Base-by-base conservation (phyloP, 345 rosid species). In the Moricandia moricandioides region DNA sequence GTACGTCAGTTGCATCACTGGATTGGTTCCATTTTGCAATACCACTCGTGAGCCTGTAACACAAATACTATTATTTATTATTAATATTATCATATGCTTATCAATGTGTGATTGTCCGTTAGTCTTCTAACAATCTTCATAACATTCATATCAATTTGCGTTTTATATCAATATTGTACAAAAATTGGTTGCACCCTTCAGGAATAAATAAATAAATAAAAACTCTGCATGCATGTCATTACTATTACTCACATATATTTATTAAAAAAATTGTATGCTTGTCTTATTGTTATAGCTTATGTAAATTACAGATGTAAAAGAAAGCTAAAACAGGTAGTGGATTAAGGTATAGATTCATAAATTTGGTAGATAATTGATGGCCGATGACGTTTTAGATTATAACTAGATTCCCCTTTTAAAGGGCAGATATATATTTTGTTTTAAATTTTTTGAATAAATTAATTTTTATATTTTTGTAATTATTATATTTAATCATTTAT, bases 11-110 rank as follows among this genome's bases (percentile, higher is more conserved):
- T 72, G 78, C 81, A 67, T 78, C 60, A 78, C 81, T 72, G 81
- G 77, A 66, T 78, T 72, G 67, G 70, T 78, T 67, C 70, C 72
- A 59, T 65, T 71, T 29, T 78, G 64, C 78, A 78, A 62, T 52
- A 31, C 78, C 65, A 72, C 81, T 78, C 81, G 81, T 72, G 78
- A 78, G 81, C 81, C 73, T 72, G 62, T 76, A 51, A 40, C 59
- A 39, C 40, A 60, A 9, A 47, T 55, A n/a, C n/a, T n/a, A 55
- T 16, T 34, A 60, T 60, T 17, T 35, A 16, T 61, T 30, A 62
- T n/a, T 69, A 35, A 39, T 39, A 43, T 37, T 70, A 24, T 47
- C 14, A 59, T 75, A 29, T 51, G 45, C 65, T 49, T 57, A 9
- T 60, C 40, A 65, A 31, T 67, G 43, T 49, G 31, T 75, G 29